Evolutionary conservation across 352 stramenopile species (phyloP).

Genomic region (Blastocystis sp.): DNA sequence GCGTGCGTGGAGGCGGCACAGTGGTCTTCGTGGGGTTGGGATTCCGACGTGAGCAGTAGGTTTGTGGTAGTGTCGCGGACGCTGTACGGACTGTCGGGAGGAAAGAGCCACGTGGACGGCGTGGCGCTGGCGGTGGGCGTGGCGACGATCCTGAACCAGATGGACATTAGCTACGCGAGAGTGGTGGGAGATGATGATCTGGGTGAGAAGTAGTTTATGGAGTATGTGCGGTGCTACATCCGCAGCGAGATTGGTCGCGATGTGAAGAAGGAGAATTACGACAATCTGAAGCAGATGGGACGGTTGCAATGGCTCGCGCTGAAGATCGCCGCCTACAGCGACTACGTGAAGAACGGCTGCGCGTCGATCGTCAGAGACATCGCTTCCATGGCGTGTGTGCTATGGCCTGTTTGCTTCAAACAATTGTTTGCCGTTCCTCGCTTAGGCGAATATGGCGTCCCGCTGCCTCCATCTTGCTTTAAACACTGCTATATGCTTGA

Average conservation of each 20-base stretch:
- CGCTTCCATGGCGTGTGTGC: constrained; percentile 2
- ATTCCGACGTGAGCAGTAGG: neutral
- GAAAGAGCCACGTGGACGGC: constrained; percentile 8
- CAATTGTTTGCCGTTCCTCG: neutral
- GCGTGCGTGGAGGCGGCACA: neutral
- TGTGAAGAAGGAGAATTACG: constrained; percentile 40
- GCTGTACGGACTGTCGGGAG: neutral
- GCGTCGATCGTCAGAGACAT: neutral
- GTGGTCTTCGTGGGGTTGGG: neutral
- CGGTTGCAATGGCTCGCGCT: neutral
- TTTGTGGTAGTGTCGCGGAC: neutral
- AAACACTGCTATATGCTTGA: neutral
- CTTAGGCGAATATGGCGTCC: neutral
- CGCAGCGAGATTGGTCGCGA: constrained; percentile 13
- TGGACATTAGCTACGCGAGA: constrained; percentile 29
- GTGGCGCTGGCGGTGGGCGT: constrained; percentile 2
- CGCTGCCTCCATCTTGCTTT: neutral
- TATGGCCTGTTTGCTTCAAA: neutral
- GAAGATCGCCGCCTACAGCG: neutral
- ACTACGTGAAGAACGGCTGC: neutral
- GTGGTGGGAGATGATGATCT: neutral
- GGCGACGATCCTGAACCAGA: constrained; percentile 17
- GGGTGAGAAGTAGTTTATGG: constrained; percentile 33
- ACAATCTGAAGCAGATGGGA: neutral
- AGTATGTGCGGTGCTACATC: constrained; percentile 41